Conservation (phyloP, 441 rosid species). For the Corymbia calophylla region DNA sequence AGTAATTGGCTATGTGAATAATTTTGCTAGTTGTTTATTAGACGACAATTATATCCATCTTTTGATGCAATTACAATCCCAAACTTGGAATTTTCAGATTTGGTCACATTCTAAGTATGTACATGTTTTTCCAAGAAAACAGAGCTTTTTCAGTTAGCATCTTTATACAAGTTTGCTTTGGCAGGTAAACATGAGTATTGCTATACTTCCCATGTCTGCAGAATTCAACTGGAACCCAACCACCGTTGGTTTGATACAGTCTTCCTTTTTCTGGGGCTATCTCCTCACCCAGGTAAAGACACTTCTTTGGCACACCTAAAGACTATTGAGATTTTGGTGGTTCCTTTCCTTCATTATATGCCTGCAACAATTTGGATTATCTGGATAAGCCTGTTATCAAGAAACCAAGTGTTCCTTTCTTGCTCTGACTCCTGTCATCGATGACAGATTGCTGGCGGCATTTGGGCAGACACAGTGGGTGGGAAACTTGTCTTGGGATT, state of each 20-base stretch:
- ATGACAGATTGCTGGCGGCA: constrained; percentile 86
- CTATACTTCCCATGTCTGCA: constrained; percentile 94
- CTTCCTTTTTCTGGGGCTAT: constrained; percentile 98
- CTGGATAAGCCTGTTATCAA: background rate
- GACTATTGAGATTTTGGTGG: background rate
- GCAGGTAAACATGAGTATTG: constrained; percentile 97
- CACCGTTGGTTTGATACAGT: constrained; percentile 85
- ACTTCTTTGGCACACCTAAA: background rate
- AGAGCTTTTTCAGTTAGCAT: constrained; percentile 1
- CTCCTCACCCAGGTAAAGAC: constrained; percentile 73
- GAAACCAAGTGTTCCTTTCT: background rate
- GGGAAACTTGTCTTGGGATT: constrained; percentile 80
- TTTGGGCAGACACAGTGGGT: constrained; percentile 92
- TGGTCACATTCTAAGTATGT: background rate
- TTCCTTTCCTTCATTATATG: background rate
- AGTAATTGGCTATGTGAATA: background rate
- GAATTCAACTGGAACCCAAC: constrained; percentile 80
- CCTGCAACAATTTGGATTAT: background rate
- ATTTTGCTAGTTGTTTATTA: background rate
- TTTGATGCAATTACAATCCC: background rate
- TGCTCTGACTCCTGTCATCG: constrained; percentile 6
- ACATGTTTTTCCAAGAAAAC: background rate
- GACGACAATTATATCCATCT: background rate
- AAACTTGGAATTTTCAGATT: background rate
- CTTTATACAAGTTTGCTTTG: constrained; percentile 18